These are phyloP conservation scores for Colletotrichum lupini DNA, from an alignment of 2,329 filamentous ascomycete species.

Conservation along the genomic window DNA sequence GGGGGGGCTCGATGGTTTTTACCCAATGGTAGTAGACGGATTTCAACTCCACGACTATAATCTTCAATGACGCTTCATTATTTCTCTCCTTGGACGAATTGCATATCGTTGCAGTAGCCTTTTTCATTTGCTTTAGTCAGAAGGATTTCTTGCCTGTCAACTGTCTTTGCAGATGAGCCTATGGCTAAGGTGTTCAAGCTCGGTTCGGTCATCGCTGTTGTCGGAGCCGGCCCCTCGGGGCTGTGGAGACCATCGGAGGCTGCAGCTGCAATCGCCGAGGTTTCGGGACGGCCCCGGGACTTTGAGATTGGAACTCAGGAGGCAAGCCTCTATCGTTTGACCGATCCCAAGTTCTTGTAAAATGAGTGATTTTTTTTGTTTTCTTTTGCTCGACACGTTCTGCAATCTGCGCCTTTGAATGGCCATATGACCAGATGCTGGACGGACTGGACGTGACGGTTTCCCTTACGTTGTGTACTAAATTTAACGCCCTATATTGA, in stretches of 20 bases:
- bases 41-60: constrained; percentile 8
- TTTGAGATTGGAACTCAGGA: too few species aligned
- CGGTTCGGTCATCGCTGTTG: neutral
- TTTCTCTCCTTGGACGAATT: neutral
- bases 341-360: too few species aligned
- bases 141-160: neutral
- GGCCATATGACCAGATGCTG: too few species aligned
- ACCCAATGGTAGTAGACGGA: constrained; percentile 24
- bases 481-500: too few species aligned
- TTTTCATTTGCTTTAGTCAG: neutral
- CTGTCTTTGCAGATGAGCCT: neutral
- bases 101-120: neutral
- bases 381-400: too few species aligned
- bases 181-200: neutral
- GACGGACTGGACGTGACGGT: too few species aligned
- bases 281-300: neutral
- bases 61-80: neutral
- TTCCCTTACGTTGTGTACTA: too few species aligned
- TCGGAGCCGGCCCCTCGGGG: constrained; percentile 23
- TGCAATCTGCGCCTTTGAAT: too few species aligned
- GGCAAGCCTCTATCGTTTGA: neutral
- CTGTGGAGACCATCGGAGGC: constrained; percentile 19
- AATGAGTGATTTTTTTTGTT: too few species aligned
- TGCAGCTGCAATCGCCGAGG: constrained; percentile 17
- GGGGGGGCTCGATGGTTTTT: neutral